Percentiles rank a stretch among this genome's conserved stretches.
These are phyloP conservation scores for Colletotrichum musicola DNA, from an alignment of 2,329 filamentous ascomycete species.

Conservation along the genomic window DNA sequence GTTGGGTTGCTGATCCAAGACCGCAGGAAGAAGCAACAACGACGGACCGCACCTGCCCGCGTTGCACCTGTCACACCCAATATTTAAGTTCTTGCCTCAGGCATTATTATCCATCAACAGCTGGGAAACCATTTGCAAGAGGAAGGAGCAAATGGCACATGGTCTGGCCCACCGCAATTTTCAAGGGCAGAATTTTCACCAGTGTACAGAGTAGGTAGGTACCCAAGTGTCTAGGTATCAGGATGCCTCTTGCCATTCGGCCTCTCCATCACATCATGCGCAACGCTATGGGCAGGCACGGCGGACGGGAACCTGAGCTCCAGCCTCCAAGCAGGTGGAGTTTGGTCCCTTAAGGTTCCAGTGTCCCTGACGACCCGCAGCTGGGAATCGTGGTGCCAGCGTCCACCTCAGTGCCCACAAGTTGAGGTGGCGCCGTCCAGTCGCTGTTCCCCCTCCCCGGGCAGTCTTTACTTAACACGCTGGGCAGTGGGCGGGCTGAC, in stretches of 20 bases:
- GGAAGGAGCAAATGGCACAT: no score
- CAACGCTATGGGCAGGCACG: not conserved
- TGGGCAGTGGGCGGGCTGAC: no score
- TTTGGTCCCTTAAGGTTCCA: conserved; percentile 25
- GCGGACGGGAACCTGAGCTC: not conserved
- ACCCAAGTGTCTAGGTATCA: no score
- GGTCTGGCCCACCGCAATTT: no score
- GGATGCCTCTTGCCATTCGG: not conserved
- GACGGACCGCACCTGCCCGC: not conserved
- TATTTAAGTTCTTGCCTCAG: not conserved
- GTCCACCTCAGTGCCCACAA: no score
- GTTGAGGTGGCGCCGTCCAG: no score
- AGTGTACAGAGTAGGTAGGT: no score
- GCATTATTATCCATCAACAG: not conserved
- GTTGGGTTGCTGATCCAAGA: conserved; percentile 7
- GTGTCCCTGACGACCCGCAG: conserved; percentile 3
- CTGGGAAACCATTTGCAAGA: no score
- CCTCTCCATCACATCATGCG: not conserved
- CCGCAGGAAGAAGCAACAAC: conserved; percentile 1
- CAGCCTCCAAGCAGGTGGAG: conserved; percentile 3
- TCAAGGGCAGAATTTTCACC: no score
- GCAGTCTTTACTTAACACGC: no score
- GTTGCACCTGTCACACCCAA: not conserved
- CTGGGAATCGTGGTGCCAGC: not conserved
- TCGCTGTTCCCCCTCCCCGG: no score